A percentile compares a stretch with the other conserved stretches of the same genome.
Evolutionary conservation across 2,329 filamentous ascomycete species (phyloP).

Genomic region (Trichophyton benhamiae): DNA sequence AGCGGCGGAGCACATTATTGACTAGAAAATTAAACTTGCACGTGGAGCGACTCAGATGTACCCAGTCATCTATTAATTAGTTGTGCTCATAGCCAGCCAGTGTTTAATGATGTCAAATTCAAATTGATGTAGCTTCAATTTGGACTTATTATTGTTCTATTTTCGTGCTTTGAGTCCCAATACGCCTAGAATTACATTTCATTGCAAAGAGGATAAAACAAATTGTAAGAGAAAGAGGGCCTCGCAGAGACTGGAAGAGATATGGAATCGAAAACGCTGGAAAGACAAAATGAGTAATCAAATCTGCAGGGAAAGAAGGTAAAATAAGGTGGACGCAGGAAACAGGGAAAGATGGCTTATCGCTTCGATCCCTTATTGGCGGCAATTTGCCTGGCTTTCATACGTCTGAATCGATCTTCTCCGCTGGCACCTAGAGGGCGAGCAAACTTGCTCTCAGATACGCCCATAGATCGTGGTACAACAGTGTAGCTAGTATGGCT

Average conservation of each 20-base stretch:
- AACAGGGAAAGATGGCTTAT: constrained; percentile 13
- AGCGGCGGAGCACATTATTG: too few relatives aligned
- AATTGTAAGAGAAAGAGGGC: background rate
- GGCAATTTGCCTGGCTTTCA: constrained; percentile 37
- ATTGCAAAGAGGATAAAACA: background rate
- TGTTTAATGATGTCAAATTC: background rate
- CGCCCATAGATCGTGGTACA: constrained; percentile 46
- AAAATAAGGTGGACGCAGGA: background rate
- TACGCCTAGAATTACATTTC: background rate
- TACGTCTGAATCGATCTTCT: constrained; percentile 38
- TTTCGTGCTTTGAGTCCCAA: background rate
- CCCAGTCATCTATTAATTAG: too few relatives aligned
- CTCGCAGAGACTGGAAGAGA: background rate
- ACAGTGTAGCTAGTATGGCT: constrained; percentile 51
- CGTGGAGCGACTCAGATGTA: too few relatives aligned
- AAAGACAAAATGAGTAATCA: background rate
- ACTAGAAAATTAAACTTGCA: too few relatives aligned
- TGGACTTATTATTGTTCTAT: background rate
- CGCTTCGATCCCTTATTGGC: constrained; percentile 30
- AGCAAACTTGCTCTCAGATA: constrained; percentile 34
- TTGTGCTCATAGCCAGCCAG: constrained; percentile 3
- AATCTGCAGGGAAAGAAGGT: background rate
- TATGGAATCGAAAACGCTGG: background rate
- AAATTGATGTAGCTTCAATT: background rate
- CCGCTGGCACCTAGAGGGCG: constrained; percentile 36